Base-by-base conservation (phyloP, 2,329 filamentous ascomycete species). In the Dryadomyces quercus-mongolicae region DNA sequence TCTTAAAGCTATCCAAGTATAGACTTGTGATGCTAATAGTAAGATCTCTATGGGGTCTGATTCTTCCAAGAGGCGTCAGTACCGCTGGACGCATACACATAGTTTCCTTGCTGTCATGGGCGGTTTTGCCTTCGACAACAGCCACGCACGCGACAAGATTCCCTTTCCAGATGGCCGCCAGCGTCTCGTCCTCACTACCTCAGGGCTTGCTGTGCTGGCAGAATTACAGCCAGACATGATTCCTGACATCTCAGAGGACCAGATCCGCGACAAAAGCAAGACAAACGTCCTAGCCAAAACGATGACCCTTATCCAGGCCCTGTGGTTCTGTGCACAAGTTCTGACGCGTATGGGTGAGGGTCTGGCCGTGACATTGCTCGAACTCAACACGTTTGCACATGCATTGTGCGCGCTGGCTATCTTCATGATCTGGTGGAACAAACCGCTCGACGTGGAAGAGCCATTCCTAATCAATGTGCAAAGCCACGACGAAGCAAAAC, bases 291-390 rank as follows among this genome's bases (percentile, higher is more conserved):
- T 68, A 20, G 59, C 65, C 21, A 67, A 67, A 54, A 55, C 59
- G 1, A 56, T 71, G 8, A 63, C 65, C 2, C 60, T 61, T 31
- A 36, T 69, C 2, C 69, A 70, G 58, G 65, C 64, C 1, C 53
- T 58, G 21, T 71, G 68, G 67, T 67, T 70, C 53, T 53, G 65
- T 5, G 40, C 67, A 2, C 66, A 70, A 52, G 58, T 56, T 40
- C 54, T 69, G 31, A 63, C 62, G 13, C 61, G 68, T 2, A 55
- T 63, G 12, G 56, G 56, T 3, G 58, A 65, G 43, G 56, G 60
- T 4, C 58, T 69, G 1, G 63, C 67, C 5, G 51, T 70, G 5
- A 64, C 64, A 1, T 60, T 68, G 7, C 60, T 69, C 13, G 65
- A 69, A 50, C 44, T 67, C 1, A 61, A 64, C 49, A 66, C 64